Conservation (phyloP, 2,329 filamentous ascomycete genomes). For the Leptodontidium sp. region DNA sequence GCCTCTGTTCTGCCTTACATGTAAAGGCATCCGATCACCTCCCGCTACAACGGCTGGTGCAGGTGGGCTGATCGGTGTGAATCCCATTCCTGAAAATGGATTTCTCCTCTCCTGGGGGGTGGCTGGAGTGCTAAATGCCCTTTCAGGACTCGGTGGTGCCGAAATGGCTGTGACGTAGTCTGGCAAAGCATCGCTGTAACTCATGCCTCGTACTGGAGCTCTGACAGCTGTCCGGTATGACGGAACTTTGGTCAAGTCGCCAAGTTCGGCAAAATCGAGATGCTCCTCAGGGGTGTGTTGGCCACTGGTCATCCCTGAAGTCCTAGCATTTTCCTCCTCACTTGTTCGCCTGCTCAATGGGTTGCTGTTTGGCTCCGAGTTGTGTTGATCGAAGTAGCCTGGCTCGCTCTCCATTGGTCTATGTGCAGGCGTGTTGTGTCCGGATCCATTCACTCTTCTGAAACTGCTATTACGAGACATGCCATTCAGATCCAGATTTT, state of each 20-base stretch:
- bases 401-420: constrained; percentile 31
- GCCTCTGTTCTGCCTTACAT: constrained; percentile 41
- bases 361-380: constrained; percentile 43
- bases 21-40: constrained; percentile 41
- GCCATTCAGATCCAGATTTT: constrained; percentile 73
- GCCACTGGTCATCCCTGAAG: constrained; percentile 51
- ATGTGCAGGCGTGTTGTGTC: constrained; percentile 46
- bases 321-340: constrained; percentile 54
- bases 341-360: constrained; percentile 55
- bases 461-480: constrained; percentile 53
- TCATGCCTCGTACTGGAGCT: constrained; percentile 63
- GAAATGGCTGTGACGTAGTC: constrained; percentile 71
- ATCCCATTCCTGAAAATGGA: constrained; percentile 39
- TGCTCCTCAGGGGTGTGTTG: constrained; percentile 63
- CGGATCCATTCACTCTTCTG: constrained; percentile 44
- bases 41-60: constrained; percentile 31
- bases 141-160: constrained; percentile 52
- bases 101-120: constrained; percentile 31
- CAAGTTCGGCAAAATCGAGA: constrained; percentile 64
- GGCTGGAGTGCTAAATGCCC: constrained; percentile 30
- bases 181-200: constrained; percentile 63
- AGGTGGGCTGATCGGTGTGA: constrained; percentile 42
- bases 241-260: constrained; percentile 75
- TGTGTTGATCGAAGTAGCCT: constrained; percentile 38
- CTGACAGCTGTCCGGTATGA: constrained; percentile 80